A percentile compares a stretch with the other conserved stretches of the same genome.
Conservation (phyloP, 139 green algal genomes). For the Asterochloris sp. region DNA sequence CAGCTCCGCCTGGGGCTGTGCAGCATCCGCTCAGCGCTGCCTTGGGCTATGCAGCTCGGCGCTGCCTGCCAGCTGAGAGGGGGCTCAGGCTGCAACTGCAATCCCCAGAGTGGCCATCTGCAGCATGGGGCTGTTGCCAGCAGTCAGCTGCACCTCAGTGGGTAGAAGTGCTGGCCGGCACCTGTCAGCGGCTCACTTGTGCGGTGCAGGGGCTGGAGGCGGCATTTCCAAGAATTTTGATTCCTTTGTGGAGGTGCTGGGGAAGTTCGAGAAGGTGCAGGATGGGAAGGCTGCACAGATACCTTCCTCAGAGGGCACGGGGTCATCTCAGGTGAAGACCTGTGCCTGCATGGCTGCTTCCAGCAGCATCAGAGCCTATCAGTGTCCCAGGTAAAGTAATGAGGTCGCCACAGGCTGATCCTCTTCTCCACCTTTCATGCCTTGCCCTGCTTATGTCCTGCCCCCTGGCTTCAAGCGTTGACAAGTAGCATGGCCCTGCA, state of each 20-base stretch:
- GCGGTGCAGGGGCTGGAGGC: slow-evolving; percentile 13
- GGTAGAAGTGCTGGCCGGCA: neutral
- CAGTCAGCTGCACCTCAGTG: neutral
- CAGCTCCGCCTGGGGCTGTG: neutral
- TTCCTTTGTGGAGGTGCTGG: slow-evolving; percentile 16
- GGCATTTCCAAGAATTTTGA: slow-evolving; percentile 30
- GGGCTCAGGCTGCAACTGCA: neutral
- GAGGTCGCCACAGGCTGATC: too few species aligned
- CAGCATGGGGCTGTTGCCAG: neutral
- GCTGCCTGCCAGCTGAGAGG: neutral
- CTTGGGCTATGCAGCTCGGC: neutral
- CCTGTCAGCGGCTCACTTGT: neutral
- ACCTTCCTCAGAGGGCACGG: too few species aligned
- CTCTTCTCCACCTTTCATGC: neutral
- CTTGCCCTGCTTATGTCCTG: neutral
- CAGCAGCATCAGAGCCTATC: too few species aligned
- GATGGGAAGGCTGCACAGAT: neutral
- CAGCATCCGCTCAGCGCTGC: neutral
- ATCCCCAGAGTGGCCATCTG: neutral
- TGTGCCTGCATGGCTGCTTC: too few species aligned
- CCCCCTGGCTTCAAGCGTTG: too few species aligned
- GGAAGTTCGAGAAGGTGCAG: slow-evolving; percentile 8
- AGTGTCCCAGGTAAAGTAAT: too few species aligned
- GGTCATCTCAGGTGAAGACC: too few species aligned
- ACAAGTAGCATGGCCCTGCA: neutral